Percentiles rank a stretch among this genome's conserved stretches.
These are phyloP conservation scores for Catharanthus roseus DNA, from an alignment of 257 asterid species.

Conservation along the genomic window DNA sequence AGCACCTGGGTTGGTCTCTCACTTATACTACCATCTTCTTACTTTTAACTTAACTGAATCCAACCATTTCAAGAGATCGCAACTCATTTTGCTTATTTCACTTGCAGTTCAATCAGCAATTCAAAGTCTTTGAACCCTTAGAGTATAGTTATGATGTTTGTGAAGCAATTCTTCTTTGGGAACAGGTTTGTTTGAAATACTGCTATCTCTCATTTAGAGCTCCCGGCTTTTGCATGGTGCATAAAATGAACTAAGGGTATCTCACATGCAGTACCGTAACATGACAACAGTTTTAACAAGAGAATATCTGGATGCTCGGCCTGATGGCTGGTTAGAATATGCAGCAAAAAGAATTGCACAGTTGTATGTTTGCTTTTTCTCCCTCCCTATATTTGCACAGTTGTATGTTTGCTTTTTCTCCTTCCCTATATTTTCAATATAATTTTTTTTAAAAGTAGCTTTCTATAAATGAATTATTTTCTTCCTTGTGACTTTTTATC, in stretches of 20 bases:
- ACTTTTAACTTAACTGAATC: not conserved
- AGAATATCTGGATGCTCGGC: slow-evolving; percentile 91
- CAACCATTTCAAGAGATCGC: not conserved
- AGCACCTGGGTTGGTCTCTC: slow-evolving; percentile 85
- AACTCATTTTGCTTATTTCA: slow-evolving; percentile 10
- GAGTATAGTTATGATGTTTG: slow-evolving; percentile 90
- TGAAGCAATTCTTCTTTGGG: slow-evolving; percentile 90
- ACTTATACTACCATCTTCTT: not conserved
- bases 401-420: slow-evolving; percentile 44
- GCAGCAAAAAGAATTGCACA: slow-evolving; percentile 96
- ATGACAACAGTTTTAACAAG: slow-evolving; percentile 98
- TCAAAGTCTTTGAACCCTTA: slow-evolving; percentile 86
- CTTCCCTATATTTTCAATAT: slow-evolving; percentile 3
- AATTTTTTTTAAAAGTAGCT: not conserved
- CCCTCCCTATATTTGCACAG: no score
- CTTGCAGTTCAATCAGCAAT: slow-evolving; percentile 84
- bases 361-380: slow-evolving; percentile 42
- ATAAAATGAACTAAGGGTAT: slow-evolving; percentile 29
- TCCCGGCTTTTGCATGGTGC: slow-evolving; percentile 16
- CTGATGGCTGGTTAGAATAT: slow-evolving; percentile 94
- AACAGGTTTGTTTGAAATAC: slow-evolving; percentile 55
- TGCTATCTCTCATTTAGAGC: slow-evolving; percentile 6
- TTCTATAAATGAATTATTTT: not conserved
- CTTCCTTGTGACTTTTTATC: not conserved
- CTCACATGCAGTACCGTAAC: slow-evolving; percentile 95